Base-by-base conservation (phyloP, 495 filamentous ascomycete genomes). In the Ramalina intermedia region DNA sequence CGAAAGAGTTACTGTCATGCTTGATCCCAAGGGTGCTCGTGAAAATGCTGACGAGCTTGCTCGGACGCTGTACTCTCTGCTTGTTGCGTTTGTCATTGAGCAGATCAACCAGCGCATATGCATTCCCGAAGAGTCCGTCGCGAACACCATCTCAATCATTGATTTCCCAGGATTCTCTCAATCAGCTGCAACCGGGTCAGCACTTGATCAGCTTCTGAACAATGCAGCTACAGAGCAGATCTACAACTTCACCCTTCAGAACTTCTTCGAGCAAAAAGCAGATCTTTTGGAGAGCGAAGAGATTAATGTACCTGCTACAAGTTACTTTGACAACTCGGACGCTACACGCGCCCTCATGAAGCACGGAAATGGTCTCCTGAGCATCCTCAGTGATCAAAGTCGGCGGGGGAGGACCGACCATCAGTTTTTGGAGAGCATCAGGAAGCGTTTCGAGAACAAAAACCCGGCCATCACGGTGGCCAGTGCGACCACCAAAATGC, bases 241-340 rank as follows among this genome's bases (percentile, higher is more conserved):
- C 13, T 94, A 94, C 70, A 86, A 95, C 59, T 84, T 94, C 56
- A 89, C 86, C 37, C 74, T 96, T 36, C 88, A 94, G 57, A 91
- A 81, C 57, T 98, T 98, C 69, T 98, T 96, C 59, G 89, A 94
- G 56, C 79, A 79, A 47, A 91, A 87, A 61, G 87, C 86, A 0
- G 89, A 96, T 53, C 74, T 91, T 62, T 68, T 96, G 43, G 89
- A 98, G 57, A 84, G 80, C 17, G 91, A 98, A 66, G 91, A 96
- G 59, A 83, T 96, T 7, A 74, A 68, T 13, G 86, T 98, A 6
- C 75, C 89, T 4, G 81, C 87, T 1, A 94, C 90, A 1, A 91
- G 85, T 67, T 98, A 96, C 61, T 98, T 94, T 48, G 91, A 98
- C 65, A 98, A 96, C 65, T 84, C 83, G 0, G 91, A 96, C 61